Percentiles rank a stretch among this genome's conserved stretches.
Evolutionary conservation across 176 grass and related monocot genomes (phyloP).

Genomic region (Poa annua): DNA sequence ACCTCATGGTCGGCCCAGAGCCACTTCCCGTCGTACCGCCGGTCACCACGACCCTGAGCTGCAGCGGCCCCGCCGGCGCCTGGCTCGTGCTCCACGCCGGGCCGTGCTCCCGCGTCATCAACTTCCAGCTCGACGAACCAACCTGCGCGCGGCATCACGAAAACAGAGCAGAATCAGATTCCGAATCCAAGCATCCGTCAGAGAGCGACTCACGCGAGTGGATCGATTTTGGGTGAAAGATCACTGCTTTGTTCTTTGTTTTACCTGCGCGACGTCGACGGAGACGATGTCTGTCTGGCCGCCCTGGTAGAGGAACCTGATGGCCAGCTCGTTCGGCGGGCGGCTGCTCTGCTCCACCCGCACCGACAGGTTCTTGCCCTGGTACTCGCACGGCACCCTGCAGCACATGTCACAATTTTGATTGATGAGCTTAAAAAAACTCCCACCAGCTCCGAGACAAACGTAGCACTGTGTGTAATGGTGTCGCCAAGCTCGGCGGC

Average conservation of each 20-base stretch:
- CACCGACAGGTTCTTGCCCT: conserved; percentile 69
- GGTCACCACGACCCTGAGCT: conserved; percentile 82
- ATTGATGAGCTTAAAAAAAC: too few species aligned
- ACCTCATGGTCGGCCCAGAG: conserved; percentile 69
- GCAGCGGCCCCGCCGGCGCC: conserved; percentile 74
- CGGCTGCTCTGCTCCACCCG: conserved; percentile 65
- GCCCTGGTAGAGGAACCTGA: conserved; percentile 87
- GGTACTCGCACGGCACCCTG: conserved; percentile 70
- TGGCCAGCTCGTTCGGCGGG: conserved; percentile 51
- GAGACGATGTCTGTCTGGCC: conserved; percentile 91
- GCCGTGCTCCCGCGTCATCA: conserved; percentile 75
- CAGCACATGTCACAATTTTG: too few species aligned
- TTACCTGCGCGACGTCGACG: conserved; percentile 83
- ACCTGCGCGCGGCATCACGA: conserved; percentile 47
- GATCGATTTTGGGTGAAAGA: too few species aligned
- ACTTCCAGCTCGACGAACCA: conserved; percentile 73
- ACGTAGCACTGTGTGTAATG: background rate
- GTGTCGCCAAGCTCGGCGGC: conserved; percentile 4
- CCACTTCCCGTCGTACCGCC: conserved; percentile 94
- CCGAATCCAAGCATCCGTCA: too few species aligned
- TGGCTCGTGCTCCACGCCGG: conserved; percentile 83
- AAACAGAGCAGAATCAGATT: too few species aligned
- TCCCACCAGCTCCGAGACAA: background rate
- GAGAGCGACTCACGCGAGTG: too few species aligned
- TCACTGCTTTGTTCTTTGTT: background rate